Percentiles rank a stretch among this genome's conserved stretches.
Evolutionary conservation across 331 rosid species (phyloP).

Genomic region (Phaseolus coccineus): DNA sequence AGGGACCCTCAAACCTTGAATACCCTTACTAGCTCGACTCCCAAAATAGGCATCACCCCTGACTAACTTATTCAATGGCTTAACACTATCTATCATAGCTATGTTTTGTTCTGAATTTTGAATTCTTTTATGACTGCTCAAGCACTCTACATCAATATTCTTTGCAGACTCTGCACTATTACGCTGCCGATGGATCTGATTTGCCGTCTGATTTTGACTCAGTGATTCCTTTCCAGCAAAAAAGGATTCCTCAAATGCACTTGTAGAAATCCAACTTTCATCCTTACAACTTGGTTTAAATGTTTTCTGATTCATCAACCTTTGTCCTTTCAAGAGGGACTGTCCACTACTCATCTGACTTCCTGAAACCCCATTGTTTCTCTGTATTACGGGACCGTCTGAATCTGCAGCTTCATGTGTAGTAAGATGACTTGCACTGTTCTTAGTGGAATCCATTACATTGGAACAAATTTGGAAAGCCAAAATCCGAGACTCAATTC

Average conservation of each 20-base stretch:
- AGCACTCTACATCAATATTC: constrained; percentile 17
- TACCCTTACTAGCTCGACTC: constrained; percentile 46
- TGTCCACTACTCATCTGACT: constrained; percentile 11
- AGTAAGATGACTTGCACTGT: constrained; percentile 29
- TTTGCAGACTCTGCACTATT: constrained; percentile 17
- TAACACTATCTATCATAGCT: constrained; percentile 21
- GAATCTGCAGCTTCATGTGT: constrained; percentile 10
- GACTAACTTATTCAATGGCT: constrained; percentile 40
- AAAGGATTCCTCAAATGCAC: constrained; percentile 31
- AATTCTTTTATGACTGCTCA: constrained; percentile 30
- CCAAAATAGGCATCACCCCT: constrained; percentile 26
- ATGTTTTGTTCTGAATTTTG: constrained; percentile 32
- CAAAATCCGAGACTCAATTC: constrained; percentile 65
- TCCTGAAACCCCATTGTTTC: constrained; percentile 29
- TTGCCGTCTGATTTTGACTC: constrained; percentile 45
- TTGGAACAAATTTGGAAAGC: constrained; percentile 59
- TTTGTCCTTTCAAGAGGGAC: constrained; percentile 31
- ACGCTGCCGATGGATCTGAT: constrained; percentile 27
- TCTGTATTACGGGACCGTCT: constrained; percentile 5
- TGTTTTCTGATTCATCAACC: constrained; percentile 16
- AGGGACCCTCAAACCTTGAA: constrained; percentile 61
- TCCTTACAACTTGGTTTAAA: constrained; percentile 32
- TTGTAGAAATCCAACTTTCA: constrained; percentile 33
- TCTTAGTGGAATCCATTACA: constrained; percentile 31
- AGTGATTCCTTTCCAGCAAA: constrained; percentile 24